Evolutionary conservation across 306 rosid species (phyloP).

Genomic region (Adenanthera pavonina): DNA sequence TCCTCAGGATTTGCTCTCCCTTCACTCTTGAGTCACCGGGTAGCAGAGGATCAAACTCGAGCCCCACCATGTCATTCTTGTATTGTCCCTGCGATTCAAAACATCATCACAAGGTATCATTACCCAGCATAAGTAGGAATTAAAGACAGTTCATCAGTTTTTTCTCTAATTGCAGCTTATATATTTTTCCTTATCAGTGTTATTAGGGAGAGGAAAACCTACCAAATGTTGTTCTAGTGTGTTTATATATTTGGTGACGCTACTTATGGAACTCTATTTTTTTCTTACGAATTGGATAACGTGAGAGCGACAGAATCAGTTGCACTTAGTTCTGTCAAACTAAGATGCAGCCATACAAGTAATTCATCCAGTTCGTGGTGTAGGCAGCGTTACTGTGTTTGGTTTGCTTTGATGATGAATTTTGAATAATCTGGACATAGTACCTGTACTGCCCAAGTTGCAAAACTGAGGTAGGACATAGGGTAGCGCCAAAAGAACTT

Average conservation of each 20-base stretch:
- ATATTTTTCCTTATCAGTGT: neutral
- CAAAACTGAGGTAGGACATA: conserved; percentile 49
- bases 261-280: too few species aligned
- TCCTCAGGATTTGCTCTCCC: conserved; percentile 30
- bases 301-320: neutral
- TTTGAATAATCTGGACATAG: neutral
- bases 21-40: conserved; percentile 40
- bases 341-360: neutral
- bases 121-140: neutral
- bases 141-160: neutral
- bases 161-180: neutral
- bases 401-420: neutral
- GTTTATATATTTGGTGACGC: neutral
- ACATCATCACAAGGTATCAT: neutral
- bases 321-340: neutral
- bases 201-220: neutral
- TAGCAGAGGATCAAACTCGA: conserved; percentile 41
- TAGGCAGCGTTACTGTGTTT: neutral
- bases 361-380: neutral
- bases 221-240: neutral
- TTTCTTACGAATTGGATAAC: neutral
- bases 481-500: conserved; percentile 54
- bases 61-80: conserved; percentile 53
- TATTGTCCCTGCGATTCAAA: conserved; percentile 41
- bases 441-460: conserved; percentile 50